These are phyloP conservation scores for Fusarium papillatum DNA, from an alignment of 2,329 filamentous ascomycete genomes.

Conservation along the genomic window DNA sequence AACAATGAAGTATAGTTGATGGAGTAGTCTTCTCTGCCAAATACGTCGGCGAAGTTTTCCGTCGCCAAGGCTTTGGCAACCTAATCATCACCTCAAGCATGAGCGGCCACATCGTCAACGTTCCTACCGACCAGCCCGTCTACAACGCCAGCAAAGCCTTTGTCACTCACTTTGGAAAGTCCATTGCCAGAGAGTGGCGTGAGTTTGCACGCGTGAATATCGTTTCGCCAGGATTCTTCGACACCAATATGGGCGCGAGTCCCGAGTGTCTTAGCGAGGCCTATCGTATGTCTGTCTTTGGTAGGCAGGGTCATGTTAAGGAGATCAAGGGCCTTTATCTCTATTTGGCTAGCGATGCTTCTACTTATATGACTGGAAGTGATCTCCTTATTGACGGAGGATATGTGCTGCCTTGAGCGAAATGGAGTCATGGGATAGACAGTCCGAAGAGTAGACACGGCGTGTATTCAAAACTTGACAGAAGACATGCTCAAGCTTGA, in stretches of 20 bases:
- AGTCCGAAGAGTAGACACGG: background rate
- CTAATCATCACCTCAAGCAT: constrained; percentile 65
- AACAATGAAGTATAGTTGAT: constrained; percentile 54
- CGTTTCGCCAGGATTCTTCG: constrained; percentile 61
- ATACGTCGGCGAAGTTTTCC: constrained; percentile 56
- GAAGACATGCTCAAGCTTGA: background rate
- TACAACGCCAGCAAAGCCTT: constrained; percentile 69
- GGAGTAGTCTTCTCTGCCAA: constrained; percentile 59
- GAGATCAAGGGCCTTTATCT: constrained; percentile 73
- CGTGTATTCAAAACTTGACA: background rate
- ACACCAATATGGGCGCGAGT: constrained; percentile 64
- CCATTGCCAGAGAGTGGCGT: constrained; percentile 66
- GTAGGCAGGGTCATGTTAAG: constrained; percentile 73
- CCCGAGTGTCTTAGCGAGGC: constrained; percentile 58
- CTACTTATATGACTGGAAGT: constrained; percentile 16
- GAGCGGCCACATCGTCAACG: constrained; percentile 62
- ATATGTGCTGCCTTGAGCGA: constrained; percentile 3
- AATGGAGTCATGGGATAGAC: background rate
- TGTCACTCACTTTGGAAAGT: constrained; percentile 66
- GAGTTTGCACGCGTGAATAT: constrained; percentile 69
- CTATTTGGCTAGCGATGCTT: constrained; percentile 63
- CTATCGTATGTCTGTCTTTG: constrained; percentile 62
- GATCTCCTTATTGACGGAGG: constrained; percentile 22
- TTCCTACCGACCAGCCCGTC: constrained; percentile 64
- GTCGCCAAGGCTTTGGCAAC: constrained; percentile 56